Conservation (phyloP, 2,329 filamentous ascomycete genomes). For the Ophiostoma australiae region DNA sequence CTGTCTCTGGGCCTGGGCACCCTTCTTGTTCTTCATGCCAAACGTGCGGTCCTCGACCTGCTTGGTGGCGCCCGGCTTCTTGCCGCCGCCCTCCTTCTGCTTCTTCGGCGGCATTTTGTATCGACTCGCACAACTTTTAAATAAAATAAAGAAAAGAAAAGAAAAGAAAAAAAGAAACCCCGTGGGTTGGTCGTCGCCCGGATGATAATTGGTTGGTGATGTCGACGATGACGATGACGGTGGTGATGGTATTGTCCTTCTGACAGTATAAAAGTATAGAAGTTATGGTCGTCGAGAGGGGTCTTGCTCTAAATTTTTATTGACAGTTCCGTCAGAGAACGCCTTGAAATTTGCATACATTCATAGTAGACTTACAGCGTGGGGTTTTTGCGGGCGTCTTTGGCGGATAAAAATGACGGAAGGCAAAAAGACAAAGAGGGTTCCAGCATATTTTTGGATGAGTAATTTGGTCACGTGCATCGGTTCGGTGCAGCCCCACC, state of each 20-base stretch:
- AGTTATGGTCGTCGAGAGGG: constrained; percentile 7
- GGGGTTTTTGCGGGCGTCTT: constrained; percentile 20
- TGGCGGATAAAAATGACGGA: constrained; percentile 22
- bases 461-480: constrained; percentile 22
- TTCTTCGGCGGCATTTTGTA: constrained; percentile 64
- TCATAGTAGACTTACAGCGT: constrained; percentile 15
- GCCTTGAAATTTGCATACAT: constrained; percentile 8
- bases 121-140: not conserved
- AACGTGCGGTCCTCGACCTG: constrained; percentile 91
- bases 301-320: constrained; percentile 19
- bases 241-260: not conserved
- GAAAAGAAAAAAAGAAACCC: constrained; percentile 14
- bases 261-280: not conserved
- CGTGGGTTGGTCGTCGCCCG: not conserved
- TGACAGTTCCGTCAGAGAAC: constrained; percentile 7
- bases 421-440: not conserved
- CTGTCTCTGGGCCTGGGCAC: constrained; percentile 79
- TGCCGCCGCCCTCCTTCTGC: constrained; percentile 48
- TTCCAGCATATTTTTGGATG: not conserved
- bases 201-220: not conserved
- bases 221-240: not conserved
- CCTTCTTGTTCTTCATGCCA: constrained; percentile 99
- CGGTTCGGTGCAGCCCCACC: not conserved
- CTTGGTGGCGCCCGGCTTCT: constrained; percentile 55
- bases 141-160: not conserved